phyloP scores from a whole-genome alignment of 768 basidiomycete genomes.

The Boletellus ananas region DNA sequence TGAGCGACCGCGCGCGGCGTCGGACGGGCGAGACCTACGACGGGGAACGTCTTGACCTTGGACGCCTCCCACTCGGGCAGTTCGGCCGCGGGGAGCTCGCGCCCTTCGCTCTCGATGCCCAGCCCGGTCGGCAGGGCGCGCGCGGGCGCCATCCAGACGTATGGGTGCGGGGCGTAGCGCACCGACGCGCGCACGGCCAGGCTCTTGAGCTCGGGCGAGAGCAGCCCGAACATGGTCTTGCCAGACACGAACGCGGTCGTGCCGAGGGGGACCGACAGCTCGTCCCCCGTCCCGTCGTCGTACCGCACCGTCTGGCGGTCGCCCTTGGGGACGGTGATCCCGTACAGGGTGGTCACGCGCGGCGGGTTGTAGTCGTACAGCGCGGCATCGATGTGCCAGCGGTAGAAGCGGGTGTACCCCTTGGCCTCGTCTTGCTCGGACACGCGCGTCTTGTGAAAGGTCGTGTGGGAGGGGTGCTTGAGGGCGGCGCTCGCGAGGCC shows the following conservation, averaged over 20 bases:
- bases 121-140: conserved; percentile 73
- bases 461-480: conserved; percentile 82
- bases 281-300: conserved; percentile 86
- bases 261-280: conserved; percentile 76
- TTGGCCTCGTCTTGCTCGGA: conserved; percentile 69
- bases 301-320: conserved; percentile 62
- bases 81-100: conserved; percentile 61
- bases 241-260: conserved; percentile 85
- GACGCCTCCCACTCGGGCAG: conserved; percentile 81
- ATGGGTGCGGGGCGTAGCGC: conserved; percentile 80
- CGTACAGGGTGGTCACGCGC: conserved; percentile 82
- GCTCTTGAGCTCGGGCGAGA: conserved; percentile 69
- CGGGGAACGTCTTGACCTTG: conserved; percentile 67
- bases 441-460: conserved; percentile 81
- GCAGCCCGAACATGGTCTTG: conserved; percentile 77
- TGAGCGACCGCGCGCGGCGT: conserved; percentile 1
- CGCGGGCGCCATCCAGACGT: conserved; percentile 86
- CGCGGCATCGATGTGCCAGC: conserved; percentile 93
- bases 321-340: conserved; percentile 67
- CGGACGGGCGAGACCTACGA: conserved; percentile 36
- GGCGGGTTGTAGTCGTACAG: conserved; percentile 75
- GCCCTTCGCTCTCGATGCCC: conserved; percentile 75
- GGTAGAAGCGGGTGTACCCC: conserved; percentile 84
- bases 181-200: conserved; percentile 74
- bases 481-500: conserved; percentile 74